phyloP scores from a whole-genome alignment of 169 alveolate genomes.

The Eimeria falciformis region DNA sequence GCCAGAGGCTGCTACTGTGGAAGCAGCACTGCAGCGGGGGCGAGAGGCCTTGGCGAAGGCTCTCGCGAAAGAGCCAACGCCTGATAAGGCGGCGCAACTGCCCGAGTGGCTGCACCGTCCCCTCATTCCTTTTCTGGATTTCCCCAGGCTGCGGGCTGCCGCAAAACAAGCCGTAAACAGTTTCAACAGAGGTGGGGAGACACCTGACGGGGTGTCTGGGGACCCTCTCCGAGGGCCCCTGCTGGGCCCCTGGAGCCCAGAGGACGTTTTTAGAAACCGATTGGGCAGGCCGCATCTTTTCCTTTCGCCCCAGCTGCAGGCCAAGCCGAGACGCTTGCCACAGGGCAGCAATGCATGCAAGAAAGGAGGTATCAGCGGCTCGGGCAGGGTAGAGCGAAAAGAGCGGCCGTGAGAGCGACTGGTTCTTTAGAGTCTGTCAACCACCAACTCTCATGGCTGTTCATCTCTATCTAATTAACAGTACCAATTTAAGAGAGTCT shows the following conservation, averaged over 20 bases:
- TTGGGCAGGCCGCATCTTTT: conserved; percentile 60
- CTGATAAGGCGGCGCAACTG: conserved; percentile 50
- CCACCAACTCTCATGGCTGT: no score
- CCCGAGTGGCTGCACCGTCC: conserved; percentile 76
- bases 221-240: no score
- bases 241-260: conserved; percentile 44
- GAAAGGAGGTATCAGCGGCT: no score
- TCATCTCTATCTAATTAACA: no score
- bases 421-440: no score
- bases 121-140: conserved; percentile 44
- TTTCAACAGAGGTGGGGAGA: no score
- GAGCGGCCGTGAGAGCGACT: no score
- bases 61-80: conserved; percentile 3
- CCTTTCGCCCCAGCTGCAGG: conserved; percentile 16
- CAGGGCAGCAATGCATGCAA: no score
- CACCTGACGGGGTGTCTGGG: background rate
- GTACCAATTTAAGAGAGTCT: no score
- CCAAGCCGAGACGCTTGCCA: no score
- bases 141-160: conserved; percentile 5
- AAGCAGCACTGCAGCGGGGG: background rate
- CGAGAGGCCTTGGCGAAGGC: background rate
- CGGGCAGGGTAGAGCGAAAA: no score
- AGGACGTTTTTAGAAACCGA: conserved; percentile 64
- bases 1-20: conserved; percentile 18
- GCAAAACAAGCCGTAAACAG: conserved; percentile 18